Base-by-base conservation (phyloP, 768 basidiomycete genomes). In the Tulasnella sp. region DNA sequence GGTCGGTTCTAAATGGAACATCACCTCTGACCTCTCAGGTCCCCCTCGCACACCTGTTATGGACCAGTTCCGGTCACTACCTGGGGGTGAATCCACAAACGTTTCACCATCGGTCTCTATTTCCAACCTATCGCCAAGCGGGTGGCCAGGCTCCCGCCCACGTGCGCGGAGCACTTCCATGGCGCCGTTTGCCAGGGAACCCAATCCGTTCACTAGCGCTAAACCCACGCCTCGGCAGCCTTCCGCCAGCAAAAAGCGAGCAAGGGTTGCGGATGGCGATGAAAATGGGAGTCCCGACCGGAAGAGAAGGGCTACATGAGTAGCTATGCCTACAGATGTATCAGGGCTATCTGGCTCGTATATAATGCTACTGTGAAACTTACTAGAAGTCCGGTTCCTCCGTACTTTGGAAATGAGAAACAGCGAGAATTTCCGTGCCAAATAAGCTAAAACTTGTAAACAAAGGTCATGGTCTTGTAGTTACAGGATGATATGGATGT, bases 181-280 rank as follows among this genome's bases (percentile, higher is more conserved):
- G 42, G 52, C 74, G 9, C 74, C 74, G 2, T 68, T 68, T 34
- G 62, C 62, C 31, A 75, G 52, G 21, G 44, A 75, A 2, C 74
- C 74, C 39, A 75, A 75, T 34, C 52, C 74, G 18, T 75, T 75
- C 74, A 75, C 74, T 27, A 75, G 31, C 24, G 52, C 52, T 21
- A 40, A 75, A 52, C 19, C 44, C 34, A 75, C 74, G 6, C 40
- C 42, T 8, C 39, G 44, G 16, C 73, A 40, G 19, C 44, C 73
- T 4, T 46, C 42, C 7, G 18, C 1, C 10, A 44, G 42, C 40
- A 48, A 48, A 27, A 48, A 75, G 44, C 24, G 44, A 27, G 36
- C 31, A 34, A 42, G 74, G 46, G 52, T 27, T 4, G 44, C 40
- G 31, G 40, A 34, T 75, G 44, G 74, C 31, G 74, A 52, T 24